Base-by-base conservation (phyloP, 176 grass and related monocot species). In the Oryza officinalis region DNA sequence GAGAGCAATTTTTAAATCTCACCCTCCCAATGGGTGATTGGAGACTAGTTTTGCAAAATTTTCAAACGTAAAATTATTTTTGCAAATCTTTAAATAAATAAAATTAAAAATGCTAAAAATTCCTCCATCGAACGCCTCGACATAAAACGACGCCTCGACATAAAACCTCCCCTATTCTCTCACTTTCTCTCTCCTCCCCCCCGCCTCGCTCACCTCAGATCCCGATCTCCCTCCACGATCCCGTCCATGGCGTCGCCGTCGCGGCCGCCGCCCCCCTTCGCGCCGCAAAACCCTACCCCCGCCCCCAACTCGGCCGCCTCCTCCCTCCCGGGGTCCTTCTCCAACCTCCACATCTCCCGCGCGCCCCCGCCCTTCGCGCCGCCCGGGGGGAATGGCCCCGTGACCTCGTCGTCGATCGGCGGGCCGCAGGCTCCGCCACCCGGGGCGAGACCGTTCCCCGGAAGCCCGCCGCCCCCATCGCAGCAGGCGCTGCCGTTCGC, bases 221-320 rank as follows among this genome's bases (percentile, higher is more conserved):
- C 87, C 83, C 83, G 77, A 88, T 89, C 86, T 81, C 80, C 28
- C 59, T 33, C 10, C n/a, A 45, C 80, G 61, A 82, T 30, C 79
- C 43, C 78, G 10, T 44, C 69, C n/a, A 67, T 43, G 65, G 61
- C 81, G 47, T 82, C 65, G 7, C 68, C 77, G 78, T 61, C 65
- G 11, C 30, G 74, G 81, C 76, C 68, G 63, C 54, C 81, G 50
- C 67, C 69, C 50, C 69, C 81, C 15, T 83, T 86, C 79, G 18
- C 72, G 22, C 67, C 44, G 64, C 74, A 71, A 83, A 73, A 74
- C 32, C 76, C 72, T 54, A 31, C 20, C 38, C 57, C 75, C 10
- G 22, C 4, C 40, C 11, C 75, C 65, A 71, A 37, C 8, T 30
- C 66, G 5, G 67, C 38, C 2, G 25, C 52, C 12, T 11, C 57